Base-by-base conservation (phyloP, 1,284 basidiomycete species). In the Pulchroboletus neoregius region DNA sequence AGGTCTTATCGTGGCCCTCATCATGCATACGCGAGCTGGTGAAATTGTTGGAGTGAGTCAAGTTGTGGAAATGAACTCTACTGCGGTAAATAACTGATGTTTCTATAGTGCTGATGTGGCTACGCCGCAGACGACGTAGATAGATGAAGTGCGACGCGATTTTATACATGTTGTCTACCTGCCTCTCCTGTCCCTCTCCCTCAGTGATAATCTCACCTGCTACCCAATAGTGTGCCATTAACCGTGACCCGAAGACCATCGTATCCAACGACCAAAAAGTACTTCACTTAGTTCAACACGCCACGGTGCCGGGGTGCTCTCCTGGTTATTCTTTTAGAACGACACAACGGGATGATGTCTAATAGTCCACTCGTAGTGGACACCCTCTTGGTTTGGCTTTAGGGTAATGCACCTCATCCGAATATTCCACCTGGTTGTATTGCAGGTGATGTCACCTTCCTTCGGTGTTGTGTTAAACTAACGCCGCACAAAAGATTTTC, bases 1-100 rank as follows among this genome's bases (percentile, higher is more conserved):
- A 80, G 80, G 82, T 50, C 79, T 94, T 50, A 94, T 94, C 61
- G 91, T 94, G 52, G 91, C 91, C 18, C 80, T 94, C 31, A 91
- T 94, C 69, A 86, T 94, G 82, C 91, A 93, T 73, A 85, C 82
- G 45, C 75, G 71, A 61, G 69, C 79, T 43, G 53, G 62, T 36
- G 58, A 65, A 43, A 13, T 63, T 20, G 32, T 48, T n/a, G 63
- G 59, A 33, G 64, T 66, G 33, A 51, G 57, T 46, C 8, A 0
- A 2, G 2, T n/a, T n/a, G 13, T 30, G 6, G 15, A 16, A 13
- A 7, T 12, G 13, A 23, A 12, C 12, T 6, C 6, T 10, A 5
- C 5, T 6, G 20, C 1, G 9, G 11, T 18, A 3, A 30, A 26
- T 26, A 26, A 26, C 39, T 46, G 11, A 51, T 10, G 8, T 13